phyloP scores from a whole-genome alignment of 192 early-diverging fungal genomes.

The Dissophora ornata region DNA sequence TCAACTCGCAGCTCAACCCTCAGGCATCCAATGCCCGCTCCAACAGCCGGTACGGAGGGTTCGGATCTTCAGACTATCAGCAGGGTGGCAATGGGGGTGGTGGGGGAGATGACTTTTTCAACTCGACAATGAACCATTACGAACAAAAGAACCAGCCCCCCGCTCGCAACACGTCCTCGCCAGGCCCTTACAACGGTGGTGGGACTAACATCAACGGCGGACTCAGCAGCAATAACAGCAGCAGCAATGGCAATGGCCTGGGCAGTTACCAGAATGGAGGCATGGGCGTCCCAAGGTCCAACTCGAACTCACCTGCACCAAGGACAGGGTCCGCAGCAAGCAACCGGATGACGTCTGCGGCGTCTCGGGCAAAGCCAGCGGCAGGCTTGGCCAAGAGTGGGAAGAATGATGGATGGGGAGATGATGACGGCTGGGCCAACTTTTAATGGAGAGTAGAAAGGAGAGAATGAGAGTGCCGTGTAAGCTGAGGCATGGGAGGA shows the following conservation, averaged over 20 bases:
- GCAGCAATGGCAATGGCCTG: not conserved
- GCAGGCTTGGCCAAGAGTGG: slow-evolving; percentile 15
- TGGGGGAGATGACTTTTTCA: slow-evolving; percentile 53
- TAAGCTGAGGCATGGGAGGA: no score
- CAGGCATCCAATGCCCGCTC: slow-evolving; percentile 22
- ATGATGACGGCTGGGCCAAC: slow-evolving; percentile 52
- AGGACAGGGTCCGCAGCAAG: slow-evolving; percentile 31
- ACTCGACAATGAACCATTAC: slow-evolving; percentile 59
- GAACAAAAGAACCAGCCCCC: slow-evolving; percentile 54
- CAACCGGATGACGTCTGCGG: not conserved
- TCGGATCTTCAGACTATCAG: slow-evolving; percentile 41
- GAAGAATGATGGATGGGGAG: slow-evolving; percentile 55
- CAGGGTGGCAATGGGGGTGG: slow-evolving; percentile 27
- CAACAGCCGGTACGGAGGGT: slow-evolving; percentile 41
- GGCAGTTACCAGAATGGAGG: slow-evolving; percentile 30
- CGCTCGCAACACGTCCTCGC: slow-evolving; percentile 27
- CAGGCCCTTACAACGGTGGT: slow-evolving; percentile 13
- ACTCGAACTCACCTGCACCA: slow-evolving; percentile 44
- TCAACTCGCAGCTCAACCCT: slow-evolving; percentile 39
- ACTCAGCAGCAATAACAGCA: slow-evolving; percentile 5
- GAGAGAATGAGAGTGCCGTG: not conserved
- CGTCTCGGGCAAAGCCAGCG: slow-evolving; percentile 14
- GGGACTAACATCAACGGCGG: slow-evolving; percentile 11
- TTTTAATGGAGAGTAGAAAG: slow-evolving; percentile 31
- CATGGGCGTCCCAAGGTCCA: slow-evolving; percentile 45